These are phyloP conservation scores for Gossypium trilobum DNA, from an alignment of 441 rosid species.

Conservation along the genomic window DNA sequence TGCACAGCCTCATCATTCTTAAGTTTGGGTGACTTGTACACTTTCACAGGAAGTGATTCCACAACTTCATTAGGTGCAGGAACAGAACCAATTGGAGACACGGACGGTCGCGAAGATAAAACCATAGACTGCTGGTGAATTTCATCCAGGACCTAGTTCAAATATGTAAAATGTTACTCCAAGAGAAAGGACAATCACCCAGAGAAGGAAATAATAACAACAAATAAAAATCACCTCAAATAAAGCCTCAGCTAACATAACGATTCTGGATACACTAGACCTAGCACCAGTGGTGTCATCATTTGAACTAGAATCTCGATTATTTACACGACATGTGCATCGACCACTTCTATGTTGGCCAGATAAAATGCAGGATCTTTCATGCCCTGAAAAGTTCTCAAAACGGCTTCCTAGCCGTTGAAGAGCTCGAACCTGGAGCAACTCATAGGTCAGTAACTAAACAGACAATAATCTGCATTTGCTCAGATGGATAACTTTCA, in stretches of 20 bases:
- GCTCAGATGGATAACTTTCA: not conserved
- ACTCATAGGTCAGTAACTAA: constrained; percentile 18
- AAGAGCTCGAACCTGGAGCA: constrained; percentile 74
- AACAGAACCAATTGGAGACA: constrained; percentile 84
- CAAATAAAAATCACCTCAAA: constrained; percentile 55
- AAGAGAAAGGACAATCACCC: constrained; percentile 4
- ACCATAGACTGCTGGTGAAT: constrained; percentile 96
- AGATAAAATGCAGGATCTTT: constrained; percentile 77
- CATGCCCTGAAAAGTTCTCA: constrained; percentile 81
- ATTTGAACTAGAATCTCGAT: constrained; percentile 42
- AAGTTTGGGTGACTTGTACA: constrained; percentile 44
- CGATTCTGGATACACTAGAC: constrained; percentile 93
- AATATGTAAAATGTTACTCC: constrained; percentile 23
- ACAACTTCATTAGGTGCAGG: constrained; percentile 91
- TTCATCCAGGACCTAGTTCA: constrained; percentile 92
- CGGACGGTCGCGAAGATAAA: constrained; percentile 76
- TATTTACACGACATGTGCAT: constrained; percentile 64
- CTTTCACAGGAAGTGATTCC: constrained; percentile 65
- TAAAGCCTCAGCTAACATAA: constrained; percentile 91
- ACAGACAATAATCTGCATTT: not conserved
- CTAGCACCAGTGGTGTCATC: constrained; percentile 67
- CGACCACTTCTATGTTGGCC: constrained; percentile 80
- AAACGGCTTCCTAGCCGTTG: constrained; percentile 87
- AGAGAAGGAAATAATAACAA: not conserved
- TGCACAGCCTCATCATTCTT: constrained; percentile 71